A percentile compares a stretch with the other conserved stretches of the same genome.
Evolutionary conservation across 331 rosid species (phyloP).

Genomic region (Quercus tomentella): DNA sequence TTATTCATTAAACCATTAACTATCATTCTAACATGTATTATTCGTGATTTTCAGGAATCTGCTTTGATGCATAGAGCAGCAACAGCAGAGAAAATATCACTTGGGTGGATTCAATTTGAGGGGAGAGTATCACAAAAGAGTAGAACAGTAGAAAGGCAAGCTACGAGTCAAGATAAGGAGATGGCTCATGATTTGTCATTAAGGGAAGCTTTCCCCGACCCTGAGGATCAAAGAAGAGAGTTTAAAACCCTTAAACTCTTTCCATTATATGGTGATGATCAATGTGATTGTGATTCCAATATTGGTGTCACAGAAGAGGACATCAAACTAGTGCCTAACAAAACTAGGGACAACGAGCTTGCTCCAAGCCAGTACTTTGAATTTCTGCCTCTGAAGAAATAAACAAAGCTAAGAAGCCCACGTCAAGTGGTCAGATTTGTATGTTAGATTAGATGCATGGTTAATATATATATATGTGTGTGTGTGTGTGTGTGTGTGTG

Average conservation of each 20-base stretch:
- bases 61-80: constrained; percentile 19
- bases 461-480: no score
- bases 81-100: constrained; percentile 30
- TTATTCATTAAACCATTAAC: background rate
- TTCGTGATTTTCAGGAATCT: constrained; percentile 46
- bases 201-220: constrained; percentile 9
- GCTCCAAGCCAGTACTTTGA: constrained; percentile 35
- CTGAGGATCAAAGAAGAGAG: constrained; percentile 13
- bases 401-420: background rate
- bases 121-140: constrained; percentile 27
- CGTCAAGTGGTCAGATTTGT: constrained; percentile 19
- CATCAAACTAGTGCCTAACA: background rate
- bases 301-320: background rate
- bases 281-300: constrained; percentile 15
- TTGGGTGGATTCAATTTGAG: constrained; percentile 25
- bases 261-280: constrained; percentile 31
- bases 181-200: constrained; percentile 9
- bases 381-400: constrained; percentile 50
- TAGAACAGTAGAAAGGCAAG: constrained; percentile 11
- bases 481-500: no score
- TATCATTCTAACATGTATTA: background rate
- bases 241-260: constrained; percentile 52
- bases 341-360: background rate
- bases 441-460: no score
- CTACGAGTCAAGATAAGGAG: constrained; percentile 25